These are phyloP conservation scores for Pterulicium gracile DNA, from an alignment of 1,284 basidiomycete genomes.

Conservation along the genomic window DNA sequence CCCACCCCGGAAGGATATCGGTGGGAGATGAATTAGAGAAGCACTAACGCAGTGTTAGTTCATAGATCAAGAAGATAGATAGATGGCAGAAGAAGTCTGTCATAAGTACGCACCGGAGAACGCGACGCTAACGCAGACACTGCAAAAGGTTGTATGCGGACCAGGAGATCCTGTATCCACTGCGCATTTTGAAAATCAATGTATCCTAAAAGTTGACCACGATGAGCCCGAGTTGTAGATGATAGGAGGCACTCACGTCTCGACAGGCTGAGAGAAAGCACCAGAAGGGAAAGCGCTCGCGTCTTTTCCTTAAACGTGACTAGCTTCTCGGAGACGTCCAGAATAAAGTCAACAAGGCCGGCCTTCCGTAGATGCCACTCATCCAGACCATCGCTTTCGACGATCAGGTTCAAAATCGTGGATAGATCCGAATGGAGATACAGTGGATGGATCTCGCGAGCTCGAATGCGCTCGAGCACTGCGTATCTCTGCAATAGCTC, in stretches of 20 bases:
- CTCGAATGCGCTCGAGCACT: constrained; percentile 30
- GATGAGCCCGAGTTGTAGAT: not conserved
- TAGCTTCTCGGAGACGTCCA: constrained; percentile 13
- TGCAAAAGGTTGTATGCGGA: not conserved
- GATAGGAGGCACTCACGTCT: constrained; percentile 1
- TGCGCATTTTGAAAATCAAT: not conserved
- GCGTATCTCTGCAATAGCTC: constrained; percentile 21
- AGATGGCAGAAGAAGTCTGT: not conserved
- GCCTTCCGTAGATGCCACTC: constrained; percentile 27
- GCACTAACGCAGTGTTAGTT: no score
- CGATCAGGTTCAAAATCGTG: constrained; percentile 37
- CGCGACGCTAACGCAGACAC: not conserved
- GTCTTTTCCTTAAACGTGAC: constrained; percentile 3
- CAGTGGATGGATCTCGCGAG: constrained; percentile 19
- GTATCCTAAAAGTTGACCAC: not conserved
- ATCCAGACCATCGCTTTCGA: constrained; percentile 36
- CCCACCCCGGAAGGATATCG: not conserved
- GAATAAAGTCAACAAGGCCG: constrained; percentile 24
- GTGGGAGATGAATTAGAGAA: not conserved
- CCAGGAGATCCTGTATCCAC: not conserved
- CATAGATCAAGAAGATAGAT: no score
- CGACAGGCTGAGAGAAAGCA: constrained; percentile 10
- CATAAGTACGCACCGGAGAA: no score
- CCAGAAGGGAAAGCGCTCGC: not conserved
- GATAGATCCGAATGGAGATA: constrained; percentile 33